Evolutionary conservation across 805 yeast species (phyloP), one percentile per base, ranked within the genome.

Genomic region (Hanseniaspora singularis): DNA sequence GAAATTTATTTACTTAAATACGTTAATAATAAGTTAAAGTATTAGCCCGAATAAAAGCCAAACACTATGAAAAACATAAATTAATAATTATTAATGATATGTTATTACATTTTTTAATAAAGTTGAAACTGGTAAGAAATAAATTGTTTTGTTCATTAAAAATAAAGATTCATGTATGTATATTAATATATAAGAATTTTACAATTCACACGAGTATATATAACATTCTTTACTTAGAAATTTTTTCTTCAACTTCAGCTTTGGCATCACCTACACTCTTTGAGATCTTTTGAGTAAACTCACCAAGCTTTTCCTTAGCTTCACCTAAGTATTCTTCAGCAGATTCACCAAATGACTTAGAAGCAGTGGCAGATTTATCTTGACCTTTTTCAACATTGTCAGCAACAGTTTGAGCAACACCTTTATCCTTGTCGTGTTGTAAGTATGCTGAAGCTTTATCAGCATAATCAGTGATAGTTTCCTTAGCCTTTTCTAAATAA

Each of bases 391-490:
- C 62, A 52, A 76, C 68, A 48, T 75, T 64, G 65, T 84, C 95
- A 52, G 77, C 70, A 28, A 76, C 67, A 55, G 77, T 68, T 70
- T 87, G 95, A 51, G 73, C 64, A 52, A 73, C 64, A 38, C 88
- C 78, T 72, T 85, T 85, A 56, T 77, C 69, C 48, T 64, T 64
- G 42, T 80, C 78, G 54, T 92, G 86, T 59, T 76, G 76, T 44
- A 70, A 62, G 46, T 70, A 63, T 40, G 72, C 69, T 50, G 79
- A 85, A 47, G 71, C 64, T 59, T 72, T 68, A 69, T 86, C 95
- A 56, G 70, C 72, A n/a, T 71, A 61, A 59, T 74, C 80, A 50
- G 92, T 76, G 52, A 73, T 76, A 26, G 61, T 50, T 67, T 86
- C 94, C 71, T 81, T 80, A 54, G 78, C 79, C 67, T 81, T 69